These are phyloP conservation scores for Ophiostoma sp. DNA, from an alignment of 2,329 filamentous ascomycete genomes.

Conservation along the genomic window DNA sequence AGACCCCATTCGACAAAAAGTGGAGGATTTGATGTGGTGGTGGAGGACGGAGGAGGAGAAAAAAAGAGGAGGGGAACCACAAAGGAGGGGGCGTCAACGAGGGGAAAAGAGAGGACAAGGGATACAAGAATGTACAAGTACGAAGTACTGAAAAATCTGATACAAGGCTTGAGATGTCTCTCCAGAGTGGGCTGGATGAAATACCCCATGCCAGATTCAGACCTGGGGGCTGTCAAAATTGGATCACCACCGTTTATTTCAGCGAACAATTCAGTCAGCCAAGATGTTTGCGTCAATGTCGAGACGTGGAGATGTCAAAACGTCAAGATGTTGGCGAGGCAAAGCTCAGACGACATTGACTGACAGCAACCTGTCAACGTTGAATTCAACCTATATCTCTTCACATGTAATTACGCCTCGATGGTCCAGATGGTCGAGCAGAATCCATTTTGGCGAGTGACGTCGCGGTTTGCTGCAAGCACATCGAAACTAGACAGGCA, in stretches of 20 bases:
- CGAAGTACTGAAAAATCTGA: not conserved
- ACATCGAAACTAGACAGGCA: not conserved
- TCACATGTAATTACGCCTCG: not conserved
- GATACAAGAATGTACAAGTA: not conserved
- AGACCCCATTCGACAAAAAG: constrained; percentile 11
- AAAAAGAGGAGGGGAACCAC: not conserved
- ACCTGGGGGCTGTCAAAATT: not conserved
- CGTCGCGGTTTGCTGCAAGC: not conserved
- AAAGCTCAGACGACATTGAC: not conserved
- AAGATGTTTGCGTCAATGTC: too few relatives aligned
- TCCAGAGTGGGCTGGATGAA: not conserved
- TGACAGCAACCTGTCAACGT: not conserved
- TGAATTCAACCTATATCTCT: not conserved
- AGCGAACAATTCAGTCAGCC: constrained; percentile 1
- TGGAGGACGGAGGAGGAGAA: not conserved
- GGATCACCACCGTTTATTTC: not conserved
- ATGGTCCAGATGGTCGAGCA: not conserved
- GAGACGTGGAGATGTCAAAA: not conserved
- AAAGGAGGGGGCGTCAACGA: constrained; percentile 5
- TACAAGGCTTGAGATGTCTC: not conserved
- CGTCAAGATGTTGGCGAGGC: not conserved
- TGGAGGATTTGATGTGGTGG: not conserved
- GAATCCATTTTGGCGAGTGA: not conserved
- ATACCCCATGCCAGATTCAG: not conserved
- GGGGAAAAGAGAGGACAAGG: not conserved